Base-by-base conservation (phyloP, 139 green algal genomes). In the Chlamydomonas sphaeroides region DNA sequence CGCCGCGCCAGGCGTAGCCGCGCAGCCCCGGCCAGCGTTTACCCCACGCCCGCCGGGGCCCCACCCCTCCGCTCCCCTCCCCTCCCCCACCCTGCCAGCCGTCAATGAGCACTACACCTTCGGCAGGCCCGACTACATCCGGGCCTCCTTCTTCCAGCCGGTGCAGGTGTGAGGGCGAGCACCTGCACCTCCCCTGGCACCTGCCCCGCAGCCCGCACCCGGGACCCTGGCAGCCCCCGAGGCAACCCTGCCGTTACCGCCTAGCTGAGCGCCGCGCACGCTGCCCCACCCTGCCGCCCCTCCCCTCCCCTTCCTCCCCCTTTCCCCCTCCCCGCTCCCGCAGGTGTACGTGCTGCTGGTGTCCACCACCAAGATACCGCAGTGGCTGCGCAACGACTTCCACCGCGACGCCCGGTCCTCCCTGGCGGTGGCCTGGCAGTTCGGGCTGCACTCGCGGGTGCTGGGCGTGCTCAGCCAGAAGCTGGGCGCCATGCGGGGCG, bases 31-130 rank as follows among this genome's bases (percentile, higher is more conserved):
- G n/a, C n/a, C n/a, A n/a, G n/a, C n/a, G n/a, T n/a, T n/a, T n/a
- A n/a, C n/a, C n/a, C n/a, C n/a, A n/a, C n/a, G n/a, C n/a, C n/a
- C n/a, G n/a, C n/a, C n/a, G n/a, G n/a, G n/a, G n/a, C n/a, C n/a
- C n/a, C n/a, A n/a, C n/a, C n/a, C n/a, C n/a, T n/a, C n/a, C n/a
- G n/a, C n/a, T n/a, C n/a, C n/a, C n/a, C n/a, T n/a, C n/a, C n/a
- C n/a, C n/a, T n/a, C n/a, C n/a, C n/a, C n/a, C n/a, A n/a, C n/a
- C n/a, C n/a, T n/a, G n/a, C n/a, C n/a, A n/a, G 41, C 67, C 41
- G 67, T 57, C 41, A 74, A 74, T 41, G 67, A 74, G 30, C 41
- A 57, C 67, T 74, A 61, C 41, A 74, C 67, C 26, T 74, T 74
- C 30, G 10, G 8, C 5, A 36, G 65, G 7, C 65, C 65, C 65